These are phyloP conservation scores for Pugionium cornutum DNA, from an alignment of 345 rosid genomes.

Conservation along the genomic window DNA sequence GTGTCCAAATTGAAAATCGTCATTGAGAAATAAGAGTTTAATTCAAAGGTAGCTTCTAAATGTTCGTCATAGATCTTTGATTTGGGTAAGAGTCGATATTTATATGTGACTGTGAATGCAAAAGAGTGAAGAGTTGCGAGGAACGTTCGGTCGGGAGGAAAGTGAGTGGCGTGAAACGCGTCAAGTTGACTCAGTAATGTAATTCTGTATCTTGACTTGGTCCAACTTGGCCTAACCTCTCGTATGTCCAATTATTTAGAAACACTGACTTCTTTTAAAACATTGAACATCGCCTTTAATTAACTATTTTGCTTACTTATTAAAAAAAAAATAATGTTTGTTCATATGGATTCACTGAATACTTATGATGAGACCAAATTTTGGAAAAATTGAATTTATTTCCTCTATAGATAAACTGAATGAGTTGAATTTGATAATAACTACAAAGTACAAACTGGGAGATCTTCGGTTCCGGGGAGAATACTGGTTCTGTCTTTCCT, in stretches of 20 bases:
- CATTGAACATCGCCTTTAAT: no score
- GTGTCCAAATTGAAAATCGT: constrained; percentile 15
- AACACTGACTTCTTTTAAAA: not conserved
- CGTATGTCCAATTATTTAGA: not conserved
- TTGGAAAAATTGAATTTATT: no score
- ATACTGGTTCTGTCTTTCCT: no score
- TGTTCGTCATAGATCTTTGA: constrained; percentile 6
- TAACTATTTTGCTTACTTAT: no score
- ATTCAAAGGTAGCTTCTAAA: not conserved
- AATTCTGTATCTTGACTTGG: constrained; percentile 14
- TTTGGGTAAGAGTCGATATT: not conserved
- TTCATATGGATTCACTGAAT: no score
- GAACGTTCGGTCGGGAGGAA: constrained; percentile 5
- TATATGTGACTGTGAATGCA: not conserved
- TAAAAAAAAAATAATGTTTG: no score
- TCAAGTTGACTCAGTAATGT: constrained; percentile 29
- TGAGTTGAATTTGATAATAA: no score
- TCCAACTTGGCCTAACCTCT: constrained; percentile 25
- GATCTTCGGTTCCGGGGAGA: no score
- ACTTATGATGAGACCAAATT: no score
- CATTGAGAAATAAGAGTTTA: constrained; percentile 1
- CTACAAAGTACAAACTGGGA: no score
- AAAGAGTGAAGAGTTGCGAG: constrained; percentile 27
- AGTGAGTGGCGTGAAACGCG: constrained; percentile 18
- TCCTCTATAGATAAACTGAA: no score